Evolutionary conservation across 441 rosid genomes (phyloP).

Genomic region (Croton laevigatus): DNA sequence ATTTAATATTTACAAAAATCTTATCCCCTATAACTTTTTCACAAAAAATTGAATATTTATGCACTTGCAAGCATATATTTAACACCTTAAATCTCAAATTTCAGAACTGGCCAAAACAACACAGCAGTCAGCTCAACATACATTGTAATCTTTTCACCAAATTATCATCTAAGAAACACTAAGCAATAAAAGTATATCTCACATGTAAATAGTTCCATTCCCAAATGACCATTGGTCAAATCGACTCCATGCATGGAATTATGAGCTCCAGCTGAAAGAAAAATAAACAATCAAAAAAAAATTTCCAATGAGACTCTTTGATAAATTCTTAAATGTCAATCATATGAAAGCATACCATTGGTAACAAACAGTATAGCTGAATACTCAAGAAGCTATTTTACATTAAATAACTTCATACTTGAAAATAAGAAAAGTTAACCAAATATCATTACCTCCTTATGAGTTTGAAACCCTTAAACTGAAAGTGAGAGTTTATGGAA

Average conservation of each 20-base stretch:
- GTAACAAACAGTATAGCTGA: slow-evolving; percentile 78
- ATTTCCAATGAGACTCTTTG: slow-evolving; percentile 11
- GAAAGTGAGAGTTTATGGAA: no score
- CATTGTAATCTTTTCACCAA: slow-evolving; percentile 9
- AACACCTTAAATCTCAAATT: background rate
- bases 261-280: slow-evolving; percentile 65
- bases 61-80: background rate
- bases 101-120: background rate
- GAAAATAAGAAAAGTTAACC: no score
- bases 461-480: no score
- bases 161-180: slow-evolving; percentile 11
- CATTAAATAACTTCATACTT: no score
- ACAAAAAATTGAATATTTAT: background rate
- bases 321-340: slow-evolving; percentile 5
- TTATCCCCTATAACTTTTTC: background rate
- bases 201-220: slow-evolving; percentile 37
- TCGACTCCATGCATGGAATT: slow-evolving; percentile 58
- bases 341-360: slow-evolving; percentile 55
- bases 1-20: background rate
- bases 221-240: slow-evolving; percentile 54
- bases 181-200: slow-evolving; percentile 28
- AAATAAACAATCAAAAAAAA: slow-evolving; percentile 17
- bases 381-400: no score
- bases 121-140: background rate
- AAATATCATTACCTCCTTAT: no score